phyloP scores from a whole-genome alignment of 108 stramenopile species.

The Cyclotella sp. region DNA sequence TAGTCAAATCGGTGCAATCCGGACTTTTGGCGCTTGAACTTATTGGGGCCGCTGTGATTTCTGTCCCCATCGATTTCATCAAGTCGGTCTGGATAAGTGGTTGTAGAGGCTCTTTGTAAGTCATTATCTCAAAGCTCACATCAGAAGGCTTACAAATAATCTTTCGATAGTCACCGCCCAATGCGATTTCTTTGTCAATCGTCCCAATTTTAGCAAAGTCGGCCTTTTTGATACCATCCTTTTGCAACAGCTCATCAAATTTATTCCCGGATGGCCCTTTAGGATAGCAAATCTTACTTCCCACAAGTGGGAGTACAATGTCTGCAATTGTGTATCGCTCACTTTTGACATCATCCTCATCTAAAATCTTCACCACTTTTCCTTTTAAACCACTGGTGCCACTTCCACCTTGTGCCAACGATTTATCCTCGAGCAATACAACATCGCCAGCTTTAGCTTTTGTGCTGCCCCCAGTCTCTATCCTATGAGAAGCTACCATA shows the following conservation, averaged over 20 bases:
- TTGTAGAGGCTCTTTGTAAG: constrained; percentile 79
- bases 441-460: constrained; percentile 70
- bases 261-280: constrained; percentile 56
- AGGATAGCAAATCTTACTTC: constrained; percentile 73
- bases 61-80: constrained; percentile 69
- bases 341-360: constrained; percentile 65
- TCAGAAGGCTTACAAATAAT: constrained; percentile 75
- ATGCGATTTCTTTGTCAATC: constrained; percentile 56
- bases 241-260: constrained; percentile 58
- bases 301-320: constrained; percentile 86
- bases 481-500: constrained; percentile 67
- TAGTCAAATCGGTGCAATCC: not conserved
- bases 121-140: constrained; percentile 64
- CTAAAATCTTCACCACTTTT: constrained; percentile 61
- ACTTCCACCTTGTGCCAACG: constrained; percentile 34
- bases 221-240: constrained; percentile 59
- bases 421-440: constrained; percentile 62
- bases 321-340: constrained; percentile 72
- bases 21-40: constrained; percentile 5
- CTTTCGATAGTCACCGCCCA: constrained; percentile 88
- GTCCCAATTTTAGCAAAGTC: constrained; percentile 54
- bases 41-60: constrained; percentile 20
- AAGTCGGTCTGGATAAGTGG: constrained; percentile 85
- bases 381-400: constrained; percentile 59
- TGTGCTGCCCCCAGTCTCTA: constrained; percentile 57